Percentiles rank a stretch among this genome's conserved stretches.
These are phyloP conservation scores for Alnus glutinosa DNA, from an alignment of 306 rosid genomes.

Conservation along the genomic window DNA sequence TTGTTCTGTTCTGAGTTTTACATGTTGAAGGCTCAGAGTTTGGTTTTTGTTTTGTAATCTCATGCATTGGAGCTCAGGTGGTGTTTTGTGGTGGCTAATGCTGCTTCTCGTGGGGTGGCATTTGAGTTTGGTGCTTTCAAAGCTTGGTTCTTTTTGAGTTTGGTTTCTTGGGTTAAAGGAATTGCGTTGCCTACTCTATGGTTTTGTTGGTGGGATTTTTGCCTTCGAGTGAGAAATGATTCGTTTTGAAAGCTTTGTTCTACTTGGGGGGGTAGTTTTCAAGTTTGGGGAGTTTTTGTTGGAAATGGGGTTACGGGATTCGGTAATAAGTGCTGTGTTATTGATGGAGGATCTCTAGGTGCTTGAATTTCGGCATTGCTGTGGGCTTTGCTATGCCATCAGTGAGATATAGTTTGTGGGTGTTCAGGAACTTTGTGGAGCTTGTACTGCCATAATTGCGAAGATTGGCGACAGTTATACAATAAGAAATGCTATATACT, in stretches of 20 bases:
- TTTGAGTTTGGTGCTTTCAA: conserved; percentile 23
- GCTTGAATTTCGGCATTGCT: conserved; percentile 40
- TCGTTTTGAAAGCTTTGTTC: conserved; percentile 30
- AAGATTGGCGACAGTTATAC: conserved; percentile 26
- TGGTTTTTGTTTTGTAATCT: conserved; percentile 20
- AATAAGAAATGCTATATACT: conserved; percentile 47
- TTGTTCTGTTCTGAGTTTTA: conserved; percentile 31
- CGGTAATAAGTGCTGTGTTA: conserved; percentile 36
- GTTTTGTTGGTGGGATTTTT: conserved; percentile 20
- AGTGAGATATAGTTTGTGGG: conserved; percentile 21
- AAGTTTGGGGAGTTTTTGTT: conserved; percentile 8
- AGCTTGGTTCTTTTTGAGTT: conserved; percentile 29
- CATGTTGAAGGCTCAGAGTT: conserved; percentile 28
- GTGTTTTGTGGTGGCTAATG: conserved; percentile 21
- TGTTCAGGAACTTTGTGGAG: conserved; percentile 19
- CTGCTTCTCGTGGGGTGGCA: conserved; percentile 29
- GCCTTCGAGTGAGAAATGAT: conserved; percentile 32
- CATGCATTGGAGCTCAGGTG: conserved; percentile 28
- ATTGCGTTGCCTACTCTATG: conserved; percentile 22
- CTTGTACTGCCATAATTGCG: conserved; percentile 32
- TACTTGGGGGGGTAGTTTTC: conserved; percentile 26
- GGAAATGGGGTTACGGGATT: conserved; percentile 39
- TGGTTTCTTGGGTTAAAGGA: conserved; percentile 30
- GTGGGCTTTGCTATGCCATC: conserved; percentile 30
- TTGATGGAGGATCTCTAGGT: conserved; percentile 30